These are phyloP conservation scores for Evernia prunastri DNA, from an alignment of 495 filamentous ascomycete genomes.

Conservation along the genomic window DNA sequence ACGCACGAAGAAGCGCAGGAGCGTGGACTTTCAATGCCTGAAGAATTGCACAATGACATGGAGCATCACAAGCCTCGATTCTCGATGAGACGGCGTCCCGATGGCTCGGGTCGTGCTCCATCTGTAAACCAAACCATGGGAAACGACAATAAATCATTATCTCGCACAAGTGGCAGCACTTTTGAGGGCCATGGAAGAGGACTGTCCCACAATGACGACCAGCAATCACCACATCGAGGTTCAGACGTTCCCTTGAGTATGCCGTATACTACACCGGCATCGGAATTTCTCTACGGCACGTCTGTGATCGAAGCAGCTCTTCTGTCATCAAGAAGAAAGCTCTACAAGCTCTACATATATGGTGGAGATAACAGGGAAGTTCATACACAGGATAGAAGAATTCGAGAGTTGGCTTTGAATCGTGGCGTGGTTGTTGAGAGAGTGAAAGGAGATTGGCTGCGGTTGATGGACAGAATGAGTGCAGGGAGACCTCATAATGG, in stretches of 20 bases:
- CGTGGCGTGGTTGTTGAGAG: conserved; percentile 50
- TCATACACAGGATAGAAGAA: conserved; percentile 32
- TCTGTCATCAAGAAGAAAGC: conserved; percentile 54
- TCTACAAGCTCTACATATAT: conserved; percentile 82
- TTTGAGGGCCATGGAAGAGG: neutral
- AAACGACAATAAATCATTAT: neutral
- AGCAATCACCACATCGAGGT: neutral
- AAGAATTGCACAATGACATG: neutral
- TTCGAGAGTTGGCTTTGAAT: conserved; percentile 55
- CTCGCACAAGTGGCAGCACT: neutral
- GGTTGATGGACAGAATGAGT: conserved; percentile 76
- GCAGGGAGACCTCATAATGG: conserved; percentile 84
- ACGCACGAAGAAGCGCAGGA: neutral
- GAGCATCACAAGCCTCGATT: conserved; percentile 2
- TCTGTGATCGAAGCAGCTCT: conserved; percentile 79
- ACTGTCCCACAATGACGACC: neutral
- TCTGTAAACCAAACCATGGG: neutral
- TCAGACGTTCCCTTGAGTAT: conserved; percentile 45
- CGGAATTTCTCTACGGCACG: conserved; percentile 84
- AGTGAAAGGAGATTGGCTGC: conserved; percentile 46
- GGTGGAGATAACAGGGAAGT: conserved; percentile 45
- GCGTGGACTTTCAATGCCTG: neutral
- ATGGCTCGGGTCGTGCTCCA: neutral
- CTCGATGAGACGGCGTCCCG: conserved; percentile 5
- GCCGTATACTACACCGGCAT: conserved; percentile 76